Percentiles rank a stretch among this genome's conserved stretches.
These are phyloP conservation scores for Stereocaulon alpinum DNA, from an alignment of 495 filamentous ascomycete genomes.

Conservation along the genomic window DNA sequence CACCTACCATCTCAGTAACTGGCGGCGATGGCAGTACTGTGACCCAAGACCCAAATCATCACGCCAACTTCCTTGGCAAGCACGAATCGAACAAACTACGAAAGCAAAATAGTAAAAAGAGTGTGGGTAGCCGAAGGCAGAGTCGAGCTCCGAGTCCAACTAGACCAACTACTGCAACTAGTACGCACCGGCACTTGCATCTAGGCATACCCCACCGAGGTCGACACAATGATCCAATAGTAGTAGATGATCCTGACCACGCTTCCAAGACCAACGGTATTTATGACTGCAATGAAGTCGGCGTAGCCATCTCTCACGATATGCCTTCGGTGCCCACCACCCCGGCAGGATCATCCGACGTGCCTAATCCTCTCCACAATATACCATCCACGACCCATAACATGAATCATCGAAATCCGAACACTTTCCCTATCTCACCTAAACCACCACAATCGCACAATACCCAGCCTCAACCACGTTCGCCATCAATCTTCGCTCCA, in stretches of 20 bases:
- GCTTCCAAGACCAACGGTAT: background rate
- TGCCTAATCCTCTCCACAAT: conserved; percentile 31
- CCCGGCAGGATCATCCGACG: conserved; percentile 4
- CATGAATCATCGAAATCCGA: conserved; percentile 31
- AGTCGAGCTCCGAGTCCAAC: conserved; percentile 15
- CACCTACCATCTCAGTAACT: conserved; percentile 42
- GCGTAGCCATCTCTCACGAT: conserved; percentile 32
- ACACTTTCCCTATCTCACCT: conserved; percentile 31
- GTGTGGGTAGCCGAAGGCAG: conserved; percentile 31
- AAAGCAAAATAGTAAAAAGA: conserved; percentile 35
- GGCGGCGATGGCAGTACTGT: conserved; percentile 29
- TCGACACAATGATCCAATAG: conserved; percentile 1
- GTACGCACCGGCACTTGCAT: background rate
- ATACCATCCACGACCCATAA: conserved; percentile 43
- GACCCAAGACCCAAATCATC: conserved; percentile 18
- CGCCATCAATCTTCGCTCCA: background rate
- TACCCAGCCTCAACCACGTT: conserved; percentile 1
- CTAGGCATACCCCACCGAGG: background rate
- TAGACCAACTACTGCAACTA: background rate
- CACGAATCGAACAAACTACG: conserved; percentile 39
- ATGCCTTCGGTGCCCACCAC: conserved; percentile 10
- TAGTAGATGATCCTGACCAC: conserved; percentile 3
- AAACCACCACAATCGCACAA: conserved; percentile 24
- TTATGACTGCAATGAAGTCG: conserved; percentile 29
- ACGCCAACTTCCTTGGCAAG: conserved; percentile 22